These are phyloP conservation scores for Aquanectria penicillioides DNA, from an alignment of 2,329 filamentous ascomycete species.

Conservation along the genomic window DNA sequence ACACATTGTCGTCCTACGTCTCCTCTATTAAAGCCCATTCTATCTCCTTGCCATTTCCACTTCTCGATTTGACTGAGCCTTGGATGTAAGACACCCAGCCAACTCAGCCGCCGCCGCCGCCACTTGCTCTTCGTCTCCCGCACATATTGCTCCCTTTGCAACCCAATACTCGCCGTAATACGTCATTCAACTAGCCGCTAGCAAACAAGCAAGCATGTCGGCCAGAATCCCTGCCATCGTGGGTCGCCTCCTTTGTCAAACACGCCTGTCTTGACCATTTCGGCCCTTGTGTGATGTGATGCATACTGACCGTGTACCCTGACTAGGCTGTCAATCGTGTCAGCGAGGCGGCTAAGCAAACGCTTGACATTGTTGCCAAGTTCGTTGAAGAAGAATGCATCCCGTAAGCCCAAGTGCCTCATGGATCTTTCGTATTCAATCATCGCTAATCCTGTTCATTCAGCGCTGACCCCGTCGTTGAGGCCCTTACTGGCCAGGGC, in stretches of 20 bases:
- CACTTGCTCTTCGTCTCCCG: neutral
- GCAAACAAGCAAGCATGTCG: constrained; percentile 39
- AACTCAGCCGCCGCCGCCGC: neutral
- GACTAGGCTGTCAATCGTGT: constrained; percentile 66
- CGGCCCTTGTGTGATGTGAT: neutral
- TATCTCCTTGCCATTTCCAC: neutral
- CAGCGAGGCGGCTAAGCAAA: constrained; percentile 85
- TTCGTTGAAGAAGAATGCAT: constrained; percentile 98
- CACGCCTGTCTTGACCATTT: no score
- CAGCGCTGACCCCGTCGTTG: constrained; percentile 81
- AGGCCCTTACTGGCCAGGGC: constrained; percentile 82
- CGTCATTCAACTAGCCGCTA: constrained; percentile 16
- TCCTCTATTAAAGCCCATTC: neutral
- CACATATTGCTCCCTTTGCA: constrained; percentile 5
- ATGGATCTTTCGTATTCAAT: neutral
- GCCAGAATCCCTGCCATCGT: constrained; percentile 48
- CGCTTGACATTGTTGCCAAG: constrained; percentile 87
- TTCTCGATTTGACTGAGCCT: neutral
- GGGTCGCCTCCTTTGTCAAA: constrained; percentile 21
- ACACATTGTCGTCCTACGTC: no score
- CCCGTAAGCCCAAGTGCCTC: constrained; percentile 65
- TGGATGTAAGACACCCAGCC: neutral
- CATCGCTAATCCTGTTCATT: constrained; percentile 15
- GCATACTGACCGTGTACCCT: neutral
- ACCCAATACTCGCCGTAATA: no score